Evolutionary conservation across 495 filamentous ascomycete species (phyloP), one percentile per base, ranked within the genome.

Genomic region (Cercophora scortea): DNA sequence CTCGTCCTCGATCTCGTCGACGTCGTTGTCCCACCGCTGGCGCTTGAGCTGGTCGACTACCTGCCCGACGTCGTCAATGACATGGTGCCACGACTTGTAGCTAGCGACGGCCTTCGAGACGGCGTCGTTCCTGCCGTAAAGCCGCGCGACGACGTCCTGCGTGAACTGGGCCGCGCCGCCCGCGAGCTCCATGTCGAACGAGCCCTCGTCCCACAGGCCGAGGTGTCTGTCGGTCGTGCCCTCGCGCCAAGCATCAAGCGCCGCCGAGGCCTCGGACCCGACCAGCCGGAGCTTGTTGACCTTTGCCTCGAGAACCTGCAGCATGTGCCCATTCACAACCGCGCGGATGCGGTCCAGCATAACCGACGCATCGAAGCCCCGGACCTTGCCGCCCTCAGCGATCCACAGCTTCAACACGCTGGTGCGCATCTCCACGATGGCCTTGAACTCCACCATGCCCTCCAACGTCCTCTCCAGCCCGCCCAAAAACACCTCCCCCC

Each of bases 351-450:
- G 75, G 57, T 86, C 78, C 10, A 91, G 73, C 25, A 91, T 75
- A 45, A 79, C 71, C 1, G 79, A 75, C 12, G 85, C 73, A 47
- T 80, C 77, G 49, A 82, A 71, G 9, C 81, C 79, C 16, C 65
- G 70, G 6, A 69, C 73, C 60, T 72, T 77, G 42, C 71, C 70
- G 15, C 71, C 79, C 54, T 73, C 72, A 33, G 65, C 66, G 33
- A 91, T 81, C 90, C 89, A 95, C 11, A 86, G 73, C 55, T 85
- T 79, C 43, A 96, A 59, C 8, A 91, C 71, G 45, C 82, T 80
- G 34, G 76, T 80, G 17, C 91, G 77, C 25, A 95, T 64, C 34
- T 81, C 74, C 17, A 92, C 73, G 12, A 95, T 73, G 25, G 72
- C 73, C 43, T 79, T 75, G 56, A 94, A 83, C 53, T 87, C 83